These are phyloP conservation scores for Apiospora malaysiana DNA, from an alignment of 2,329 filamentous ascomycete genomes.

Conservation along the genomic window DNA sequence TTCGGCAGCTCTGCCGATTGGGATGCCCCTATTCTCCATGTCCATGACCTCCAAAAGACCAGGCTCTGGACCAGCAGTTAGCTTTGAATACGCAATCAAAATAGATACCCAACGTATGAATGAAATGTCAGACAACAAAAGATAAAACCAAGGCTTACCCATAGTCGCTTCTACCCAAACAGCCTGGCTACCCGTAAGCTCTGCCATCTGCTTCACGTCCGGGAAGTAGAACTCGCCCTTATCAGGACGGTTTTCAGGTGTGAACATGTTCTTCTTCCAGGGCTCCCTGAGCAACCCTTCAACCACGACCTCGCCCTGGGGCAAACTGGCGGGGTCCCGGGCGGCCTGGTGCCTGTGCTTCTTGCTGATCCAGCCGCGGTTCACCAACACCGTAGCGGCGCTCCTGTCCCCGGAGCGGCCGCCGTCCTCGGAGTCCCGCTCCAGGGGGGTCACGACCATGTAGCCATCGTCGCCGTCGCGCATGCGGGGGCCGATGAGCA, in stretches of 20 bases:
- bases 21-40: constrained; percentile 80
- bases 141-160: constrained; percentile 58
- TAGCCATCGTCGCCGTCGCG: constrained; percentile 89
- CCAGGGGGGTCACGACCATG: constrained; percentile 89
- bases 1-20: constrained; percentile 85
- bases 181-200: constrained; percentile 78
- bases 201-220: constrained; percentile 90
- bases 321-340: constrained; percentile 69
- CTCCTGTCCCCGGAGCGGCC: constrained; percentile 31
- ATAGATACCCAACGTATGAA: constrained; percentile 25
- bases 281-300: constrained; percentile 87
- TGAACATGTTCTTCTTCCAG: constrained; percentile 98
- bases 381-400: constrained; percentile 78
- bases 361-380: constrained; percentile 90
- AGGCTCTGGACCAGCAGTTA: constrained; percentile 61
- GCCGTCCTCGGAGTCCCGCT: constrained; percentile 62
- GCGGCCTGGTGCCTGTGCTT: constrained; percentile 69
- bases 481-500: constrained; percentile 92
- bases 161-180: constrained; percentile 97
- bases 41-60: constrained; percentile 79
- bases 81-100: constrained; percentile 22
- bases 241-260: constrained; percentile 85
- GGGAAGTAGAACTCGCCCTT: constrained; percentile 93
- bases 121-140: constrained; percentile 28
- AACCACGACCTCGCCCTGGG: constrained; percentile 73